A percentile compares a stretch with the other conserved stretches of the same genome.
Evolutionary conservation across 768 basidiomycete genomes (phyloP).

Genomic region (Lentinus brumalis): DNA sequence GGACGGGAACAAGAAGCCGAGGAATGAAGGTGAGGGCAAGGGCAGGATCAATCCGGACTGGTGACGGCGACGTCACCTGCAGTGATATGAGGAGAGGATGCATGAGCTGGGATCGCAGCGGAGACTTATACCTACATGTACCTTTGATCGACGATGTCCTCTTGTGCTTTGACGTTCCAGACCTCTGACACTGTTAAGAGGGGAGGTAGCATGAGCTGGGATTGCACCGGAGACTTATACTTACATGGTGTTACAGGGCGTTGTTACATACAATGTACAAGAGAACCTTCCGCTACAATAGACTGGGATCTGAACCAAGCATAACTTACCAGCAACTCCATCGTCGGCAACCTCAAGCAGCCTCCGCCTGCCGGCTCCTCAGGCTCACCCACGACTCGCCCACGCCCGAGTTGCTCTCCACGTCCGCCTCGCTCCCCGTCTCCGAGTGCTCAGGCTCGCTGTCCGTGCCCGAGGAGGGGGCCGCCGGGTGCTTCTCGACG

Average conservation of each 20-base stretch:
- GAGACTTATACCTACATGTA: no score
- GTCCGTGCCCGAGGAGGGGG: conserved; percentile 10
- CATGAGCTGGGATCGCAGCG: no score
- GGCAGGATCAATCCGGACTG: no score
- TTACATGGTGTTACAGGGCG: neutral
- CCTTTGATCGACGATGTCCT: no score
- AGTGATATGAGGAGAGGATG: no score
- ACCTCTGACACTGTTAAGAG: no score
- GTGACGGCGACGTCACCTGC: no score
- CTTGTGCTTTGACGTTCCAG: no score
- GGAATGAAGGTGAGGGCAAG: no score
- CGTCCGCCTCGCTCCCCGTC: conserved; percentile 64
- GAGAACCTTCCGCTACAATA: neutral
- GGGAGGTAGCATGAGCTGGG: no score
- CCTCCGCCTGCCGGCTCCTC: conserved; percentile 16
- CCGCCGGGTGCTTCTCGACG: conserved; percentile 11
- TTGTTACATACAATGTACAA: neutral
- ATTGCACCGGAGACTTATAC: no score
- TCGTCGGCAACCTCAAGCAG: neutral
- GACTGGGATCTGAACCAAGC: neutral
- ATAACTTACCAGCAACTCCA: conserved; percentile 3
- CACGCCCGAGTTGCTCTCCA: conserved; percentile 62
- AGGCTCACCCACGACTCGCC: conserved; percentile 76
- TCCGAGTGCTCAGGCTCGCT: conserved; percentile 38
- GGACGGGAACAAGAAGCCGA: no score